Conservation (phyloP, 352 stramenopile genomes). For the Pseudoperonospora humuli region DNA sequence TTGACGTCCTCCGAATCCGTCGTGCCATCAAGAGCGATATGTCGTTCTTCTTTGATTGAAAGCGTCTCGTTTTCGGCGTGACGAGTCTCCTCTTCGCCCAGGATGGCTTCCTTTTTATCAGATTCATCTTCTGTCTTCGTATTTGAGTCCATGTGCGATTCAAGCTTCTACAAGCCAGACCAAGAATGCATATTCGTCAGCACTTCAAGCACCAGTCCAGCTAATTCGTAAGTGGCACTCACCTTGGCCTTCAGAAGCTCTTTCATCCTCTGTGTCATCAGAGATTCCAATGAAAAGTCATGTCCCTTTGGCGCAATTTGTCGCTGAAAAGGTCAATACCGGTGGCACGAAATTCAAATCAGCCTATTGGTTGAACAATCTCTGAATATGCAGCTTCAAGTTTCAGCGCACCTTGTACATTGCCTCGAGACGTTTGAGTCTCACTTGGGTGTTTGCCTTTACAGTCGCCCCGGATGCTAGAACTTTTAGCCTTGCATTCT, state of each 20-base stretch:
- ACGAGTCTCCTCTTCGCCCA: slow-evolving; percentile 1
- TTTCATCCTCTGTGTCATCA: slow-evolving; percentile 41
- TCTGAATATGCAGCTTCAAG: neutral
- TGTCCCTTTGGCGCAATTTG: slow-evolving; percentile 27
- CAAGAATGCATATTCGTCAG: neutral
- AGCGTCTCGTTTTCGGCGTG: neutral
- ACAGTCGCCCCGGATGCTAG: slow-evolving; percentile 44
- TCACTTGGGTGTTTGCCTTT: slow-evolving; percentile 28
- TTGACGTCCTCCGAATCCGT: slow-evolving; percentile 38
- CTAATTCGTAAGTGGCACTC: neutral
- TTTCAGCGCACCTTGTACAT: slow-evolving; percentile 51
- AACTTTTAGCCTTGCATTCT: slow-evolving; percentile 30
- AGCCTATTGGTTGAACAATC: neutral
- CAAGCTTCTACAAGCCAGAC: slow-evolving; percentile 12
- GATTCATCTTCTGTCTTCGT: slow-evolving; percentile 1
- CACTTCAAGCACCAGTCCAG: neutral
- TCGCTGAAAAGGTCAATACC: slow-evolving; percentile 12
- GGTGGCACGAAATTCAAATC: neutral
- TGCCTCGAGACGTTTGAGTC: slow-evolving; percentile 57
- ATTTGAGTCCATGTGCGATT: slow-evolving; percentile 8
- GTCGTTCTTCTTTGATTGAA: slow-evolving; percentile 6
- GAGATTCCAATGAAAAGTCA: slow-evolving; percentile 29
- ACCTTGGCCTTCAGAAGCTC: slow-evolving; percentile 40
- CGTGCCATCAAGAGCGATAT: slow-evolving; percentile 4
- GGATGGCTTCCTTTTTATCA: slow-evolving; percentile 3